Base-by-base conservation (phyloP, 306 rosid species). In the Cyamopsis tetragonoloba region DNA sequence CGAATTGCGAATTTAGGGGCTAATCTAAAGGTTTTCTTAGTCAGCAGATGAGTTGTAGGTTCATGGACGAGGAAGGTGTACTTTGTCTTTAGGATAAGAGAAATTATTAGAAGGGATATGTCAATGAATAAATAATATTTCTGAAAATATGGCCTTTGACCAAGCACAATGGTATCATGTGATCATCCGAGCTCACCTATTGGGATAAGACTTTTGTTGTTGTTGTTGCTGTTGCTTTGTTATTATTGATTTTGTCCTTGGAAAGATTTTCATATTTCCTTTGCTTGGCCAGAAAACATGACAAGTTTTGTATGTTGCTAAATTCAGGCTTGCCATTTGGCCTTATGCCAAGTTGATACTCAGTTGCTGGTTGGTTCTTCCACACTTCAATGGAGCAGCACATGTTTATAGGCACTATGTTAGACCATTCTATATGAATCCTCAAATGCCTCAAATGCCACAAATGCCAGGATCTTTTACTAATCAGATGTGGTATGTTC, bases 371-470 rank as follows among this genome's bases (percentile, higher is more conserved):
- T 39, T 93, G 83, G 98, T 93, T 53, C 85, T 93, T 55, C 96
- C 97, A 68, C 91, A 93, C 27, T 93, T 89, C 66, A 89, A 86
- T 66, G 98, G 97, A 4, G 97, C 98, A 22, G 95, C 98, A 6
- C 69, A 88, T 62, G 97, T 93, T 51, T 93, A 93, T 74, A 81
- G 76, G 58, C 80, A 75, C 66, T 89, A 84, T 64, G 78, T 88
- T 66, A 82, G 92, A 41, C 96, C 97, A 7, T 83, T 84, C 74
- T 93, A 93, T 49, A 83, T 80, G 95, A 86, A 93, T 76, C 96
- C 98, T 35, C 88, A 83, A 70, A 10, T 78, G 60, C 82, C 82
- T 0, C 74, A 77, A 46, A 43, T 77, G 26, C 77, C 82, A 2
- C 77, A 46, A 46, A 20, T 78, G 2, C 49, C 67, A 19, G 53